These are phyloP conservation scores for Firmiana major DNA, from an alignment of 345 rosid species.

Conservation along the genomic window DNA sequence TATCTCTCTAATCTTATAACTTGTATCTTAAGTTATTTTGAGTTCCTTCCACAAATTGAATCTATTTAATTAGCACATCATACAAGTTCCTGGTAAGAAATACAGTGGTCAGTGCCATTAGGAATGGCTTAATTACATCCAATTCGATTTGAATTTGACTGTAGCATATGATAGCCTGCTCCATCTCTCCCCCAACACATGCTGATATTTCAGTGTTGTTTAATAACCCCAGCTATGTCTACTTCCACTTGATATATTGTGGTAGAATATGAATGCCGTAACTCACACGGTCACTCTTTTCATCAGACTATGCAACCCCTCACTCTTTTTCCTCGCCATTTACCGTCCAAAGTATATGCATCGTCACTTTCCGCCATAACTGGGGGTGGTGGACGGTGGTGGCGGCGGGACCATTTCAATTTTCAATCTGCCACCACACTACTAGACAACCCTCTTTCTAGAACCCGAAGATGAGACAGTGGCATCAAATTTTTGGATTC, in stretches of 20 bases:
- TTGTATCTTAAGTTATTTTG: background rate
- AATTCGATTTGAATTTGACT: background rate
- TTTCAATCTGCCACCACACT: slow-evolving; percentile 18
- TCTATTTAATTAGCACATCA: background rate
- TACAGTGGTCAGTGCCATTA: background rate
- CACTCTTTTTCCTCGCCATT: background rate
- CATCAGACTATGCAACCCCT: slow-evolving; percentile 10
- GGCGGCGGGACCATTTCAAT: slow-evolving; percentile 32
- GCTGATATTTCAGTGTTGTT: background rate
- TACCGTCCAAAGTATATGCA: slow-evolving; percentile 18
- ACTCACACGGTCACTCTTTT: background rate
- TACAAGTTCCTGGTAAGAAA: background rate
- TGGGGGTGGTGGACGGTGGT: slow-evolving; percentile 20
- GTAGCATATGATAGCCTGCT: background rate
- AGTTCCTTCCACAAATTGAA: slow-evolving; percentile 4
- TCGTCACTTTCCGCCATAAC: slow-evolving; percentile 55
- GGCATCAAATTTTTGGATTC: background rate
- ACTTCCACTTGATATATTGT: background rate
- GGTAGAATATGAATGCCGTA: background rate
- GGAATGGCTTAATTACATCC: background rate
- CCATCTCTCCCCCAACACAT: background rate
- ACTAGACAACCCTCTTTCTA: slow-evolving; percentile 4
- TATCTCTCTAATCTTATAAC: background rate
- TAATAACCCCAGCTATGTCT: background rate
- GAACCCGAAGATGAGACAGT: background rate